Conservation (phyloP, 805 yeast genomes). For the Myxozyma udenii region DNA sequence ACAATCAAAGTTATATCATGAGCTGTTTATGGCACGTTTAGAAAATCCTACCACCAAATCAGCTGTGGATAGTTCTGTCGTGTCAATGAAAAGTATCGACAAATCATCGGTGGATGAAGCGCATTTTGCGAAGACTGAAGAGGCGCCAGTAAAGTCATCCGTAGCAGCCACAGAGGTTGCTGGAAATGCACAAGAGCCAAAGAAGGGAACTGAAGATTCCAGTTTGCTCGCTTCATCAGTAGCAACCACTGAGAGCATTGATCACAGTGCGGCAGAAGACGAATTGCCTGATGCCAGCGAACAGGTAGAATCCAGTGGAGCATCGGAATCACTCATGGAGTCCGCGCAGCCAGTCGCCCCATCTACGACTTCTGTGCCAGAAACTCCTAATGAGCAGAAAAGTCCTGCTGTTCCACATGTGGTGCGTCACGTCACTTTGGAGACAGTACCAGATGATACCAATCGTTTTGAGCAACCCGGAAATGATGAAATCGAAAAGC, state of each 20-base stretch:
- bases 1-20: constrained; percentile 19
- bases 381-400: background rate
- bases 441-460: constrained; percentile 5
- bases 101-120: background rate
- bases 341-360: background rate
- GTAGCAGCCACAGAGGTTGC: background rate
- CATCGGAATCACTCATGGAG: background rate
- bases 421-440: constrained; percentile 15
- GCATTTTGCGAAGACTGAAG: background rate
- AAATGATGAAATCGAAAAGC: constrained; percentile 10
- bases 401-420: no score
- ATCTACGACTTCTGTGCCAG: background rate
- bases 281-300: background rate
- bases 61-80: constrained; percentile 13
- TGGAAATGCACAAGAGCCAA: background rate
- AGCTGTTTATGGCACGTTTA: constrained; percentile 18
- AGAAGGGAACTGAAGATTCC: background rate
- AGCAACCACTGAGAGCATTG: background rate
- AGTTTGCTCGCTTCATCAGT: no score
- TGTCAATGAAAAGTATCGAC: background rate
- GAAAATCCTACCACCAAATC: constrained; percentile 10
- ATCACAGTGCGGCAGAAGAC: background rate
- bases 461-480: constrained; percentile 14
- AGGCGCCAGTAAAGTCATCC: background rate
- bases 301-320: no score